Conservation (phyloP, 2,329 filamentous ascomycete genomes). For the Dactylellina parvicollis region DNA sequence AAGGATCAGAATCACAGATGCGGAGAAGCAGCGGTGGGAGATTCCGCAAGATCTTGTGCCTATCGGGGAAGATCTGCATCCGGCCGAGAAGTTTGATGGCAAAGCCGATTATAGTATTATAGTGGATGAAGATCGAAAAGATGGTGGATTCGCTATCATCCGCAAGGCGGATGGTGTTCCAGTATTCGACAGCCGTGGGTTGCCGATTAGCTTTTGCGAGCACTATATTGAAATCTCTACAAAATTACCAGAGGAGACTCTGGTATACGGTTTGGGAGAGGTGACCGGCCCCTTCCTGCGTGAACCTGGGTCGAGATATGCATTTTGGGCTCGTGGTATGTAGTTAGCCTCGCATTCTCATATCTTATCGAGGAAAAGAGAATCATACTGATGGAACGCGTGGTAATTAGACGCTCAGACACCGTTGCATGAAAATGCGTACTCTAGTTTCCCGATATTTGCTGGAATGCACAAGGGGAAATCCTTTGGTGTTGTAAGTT, state of each 20-base stretch:
- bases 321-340: conserved; percentile 50
- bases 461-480: conserved; percentile 30
- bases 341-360: background rate
- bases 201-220: conserved; percentile 18
- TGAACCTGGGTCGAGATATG: conserved; percentile 37
- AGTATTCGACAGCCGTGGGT: conserved; percentile 31
- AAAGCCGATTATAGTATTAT: conserved; percentile 1
- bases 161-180: conserved; percentile 16
- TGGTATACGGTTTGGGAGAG: conserved; percentile 41
- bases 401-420: conserved; percentile 35
- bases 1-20: conserved; percentile 38
- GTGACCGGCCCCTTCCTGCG: conserved; percentile 45
- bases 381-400: background rate
- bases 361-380: background rate
- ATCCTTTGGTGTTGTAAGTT: conserved; percentile 47
- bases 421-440: conserved; percentile 45
- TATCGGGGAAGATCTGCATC: conserved; percentile 15
- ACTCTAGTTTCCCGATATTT: conserved; percentile 50
- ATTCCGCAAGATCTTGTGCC: conserved; percentile 26
- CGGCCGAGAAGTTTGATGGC: background rate
- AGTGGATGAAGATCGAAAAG: background rate
- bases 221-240: conserved; percentile 46
- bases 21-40: conserved; percentile 24
- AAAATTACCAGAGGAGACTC: conserved; percentile 23
- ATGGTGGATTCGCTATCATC: conserved; percentile 30